These are phyloP conservation scores for Miscanthus lutarioriparius DNA, from an alignment of 176 grass and related monocot genomes.

Conservation along the genomic window DNA sequence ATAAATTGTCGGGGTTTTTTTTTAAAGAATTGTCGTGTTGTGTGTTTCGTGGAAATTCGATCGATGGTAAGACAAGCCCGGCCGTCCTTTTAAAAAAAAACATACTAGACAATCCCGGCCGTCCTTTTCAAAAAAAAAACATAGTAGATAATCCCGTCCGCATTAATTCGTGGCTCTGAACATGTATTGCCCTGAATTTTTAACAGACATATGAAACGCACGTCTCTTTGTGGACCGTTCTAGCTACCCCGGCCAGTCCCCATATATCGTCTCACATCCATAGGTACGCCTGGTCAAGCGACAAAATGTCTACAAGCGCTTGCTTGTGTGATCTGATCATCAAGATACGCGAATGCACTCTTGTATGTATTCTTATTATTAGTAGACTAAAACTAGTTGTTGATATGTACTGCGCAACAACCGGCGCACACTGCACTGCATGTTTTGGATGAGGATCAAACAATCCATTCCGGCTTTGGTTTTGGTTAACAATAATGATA, in stretches of 20 bases:
- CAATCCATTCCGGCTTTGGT: neutral
- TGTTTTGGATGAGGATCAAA: neutral
- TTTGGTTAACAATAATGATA: neutral
- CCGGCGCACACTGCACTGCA: neutral
- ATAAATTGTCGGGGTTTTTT: too few relatives aligned
- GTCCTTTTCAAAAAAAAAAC: too few relatives aligned
- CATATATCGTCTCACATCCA: too few relatives aligned
- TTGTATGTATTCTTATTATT: neutral
- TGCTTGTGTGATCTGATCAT: slow-evolving; percentile 23
- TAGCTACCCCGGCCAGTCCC: neutral
- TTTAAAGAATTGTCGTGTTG: too few relatives aligned
- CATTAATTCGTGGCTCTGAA: neutral
- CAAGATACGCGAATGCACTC: neutral
- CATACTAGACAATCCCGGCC: too few relatives aligned
- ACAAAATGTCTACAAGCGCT: neutral
- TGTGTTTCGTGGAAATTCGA: neutral
- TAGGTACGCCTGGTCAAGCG: neutral
- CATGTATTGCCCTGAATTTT: neutral
- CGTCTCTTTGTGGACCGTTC: neutral
- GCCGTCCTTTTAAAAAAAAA: too few relatives aligned
- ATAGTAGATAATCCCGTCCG: too few relatives aligned
- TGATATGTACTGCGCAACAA: slow-evolving; percentile 30
- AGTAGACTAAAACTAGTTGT: neutral
- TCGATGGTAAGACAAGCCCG: neutral
- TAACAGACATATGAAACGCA: too few relatives aligned